Evolutionary conservation across 345 rosid genomes (phyloP), one percentile per base, ranked within the genome.

Genomic region (Heritiera littoralis): DNA sequence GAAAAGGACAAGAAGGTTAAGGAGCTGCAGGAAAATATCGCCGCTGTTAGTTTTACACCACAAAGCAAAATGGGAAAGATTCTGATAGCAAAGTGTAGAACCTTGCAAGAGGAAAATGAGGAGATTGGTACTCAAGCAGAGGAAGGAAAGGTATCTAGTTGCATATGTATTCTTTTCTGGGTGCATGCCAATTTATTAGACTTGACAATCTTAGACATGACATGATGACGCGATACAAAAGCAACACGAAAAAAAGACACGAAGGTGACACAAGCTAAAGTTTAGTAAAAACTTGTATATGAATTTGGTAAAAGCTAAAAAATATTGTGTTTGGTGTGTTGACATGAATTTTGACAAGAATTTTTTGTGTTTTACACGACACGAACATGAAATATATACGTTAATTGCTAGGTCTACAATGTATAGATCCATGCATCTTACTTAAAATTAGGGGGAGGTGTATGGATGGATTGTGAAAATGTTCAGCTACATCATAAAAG

Each of bases 121-220:
- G 99, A 97, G 87, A 93, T 97, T 79, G 99, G 98, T 76, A 89
- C 87, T 79, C 97, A 92, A 87, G 97, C 97, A 74, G 87, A 96
- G 60, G 99, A 94, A 87, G 99, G 99, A 84, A 93, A 92, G 97
- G 98, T 94, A 84, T 45, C 72, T 40, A 35, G n/a, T 67, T 70
- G 18, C 60, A n/a, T 35, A 7, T 69, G 54, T 30, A 28, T 74
- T 76, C 7, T 23, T 45, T 69, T 69, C 45, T 51, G 69, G 67
- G 58, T 14, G 56, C 70, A 64, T 32, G 18, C 46, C 10, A 15
- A 64, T 49, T 2, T 35, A 35, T 35, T 35, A 1, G 38, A 35
- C 38, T 3, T 35, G 38, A 35, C 38, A 35, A 35, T 35, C 38
- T 3, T 35, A 35, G 3, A 35, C 38, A 35, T 3, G 38, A 35